phyloP scores from a whole-genome alignment of 495 filamentous ascomycete genomes.

The Trichoderma erinaceum region DNA sequence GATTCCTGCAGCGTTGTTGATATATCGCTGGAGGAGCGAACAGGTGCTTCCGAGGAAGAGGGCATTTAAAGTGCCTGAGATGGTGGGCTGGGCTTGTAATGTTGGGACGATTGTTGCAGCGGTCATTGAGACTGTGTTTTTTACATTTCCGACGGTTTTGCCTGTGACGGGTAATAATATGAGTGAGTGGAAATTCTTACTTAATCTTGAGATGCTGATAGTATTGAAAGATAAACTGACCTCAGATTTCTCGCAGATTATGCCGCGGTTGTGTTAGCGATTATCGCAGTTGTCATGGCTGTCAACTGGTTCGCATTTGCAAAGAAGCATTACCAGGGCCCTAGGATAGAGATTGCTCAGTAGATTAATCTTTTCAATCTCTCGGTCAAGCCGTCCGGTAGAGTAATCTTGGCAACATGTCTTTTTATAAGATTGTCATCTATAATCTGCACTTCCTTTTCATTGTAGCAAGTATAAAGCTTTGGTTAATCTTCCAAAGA shows the following conservation, averaged over 20 bases:
- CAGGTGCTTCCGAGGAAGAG: neutral
- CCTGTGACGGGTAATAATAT: neutral
- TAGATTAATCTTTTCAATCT: neutral
- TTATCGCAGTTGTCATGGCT: neutral
- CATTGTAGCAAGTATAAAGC: too few species aligned
- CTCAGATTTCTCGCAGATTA: neutral
- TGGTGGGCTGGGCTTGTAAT: neutral
- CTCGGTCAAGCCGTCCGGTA: too few species aligned
- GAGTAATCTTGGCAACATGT: too few species aligned
- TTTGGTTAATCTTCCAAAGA: too few species aligned
- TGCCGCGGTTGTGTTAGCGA: neutral
- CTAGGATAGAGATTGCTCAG: neutral
- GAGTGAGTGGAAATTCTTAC: neutral
- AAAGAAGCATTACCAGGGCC: neutral
- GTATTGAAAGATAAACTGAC: neutral
- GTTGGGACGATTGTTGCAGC: constrained; percentile 1
- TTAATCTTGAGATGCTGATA: neutral
- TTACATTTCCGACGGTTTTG: constrained; percentile 1
- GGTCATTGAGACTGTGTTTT: neutral
- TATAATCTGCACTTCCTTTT: too few species aligned
- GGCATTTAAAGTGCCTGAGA: neutral
- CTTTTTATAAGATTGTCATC: too few species aligned
- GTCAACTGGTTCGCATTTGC: neutral
- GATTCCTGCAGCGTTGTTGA: neutral
- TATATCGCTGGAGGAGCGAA: neutral